phyloP scores from a whole-genome alignment of 208 protist genomes.

The Phytomonas francai region DNA sequence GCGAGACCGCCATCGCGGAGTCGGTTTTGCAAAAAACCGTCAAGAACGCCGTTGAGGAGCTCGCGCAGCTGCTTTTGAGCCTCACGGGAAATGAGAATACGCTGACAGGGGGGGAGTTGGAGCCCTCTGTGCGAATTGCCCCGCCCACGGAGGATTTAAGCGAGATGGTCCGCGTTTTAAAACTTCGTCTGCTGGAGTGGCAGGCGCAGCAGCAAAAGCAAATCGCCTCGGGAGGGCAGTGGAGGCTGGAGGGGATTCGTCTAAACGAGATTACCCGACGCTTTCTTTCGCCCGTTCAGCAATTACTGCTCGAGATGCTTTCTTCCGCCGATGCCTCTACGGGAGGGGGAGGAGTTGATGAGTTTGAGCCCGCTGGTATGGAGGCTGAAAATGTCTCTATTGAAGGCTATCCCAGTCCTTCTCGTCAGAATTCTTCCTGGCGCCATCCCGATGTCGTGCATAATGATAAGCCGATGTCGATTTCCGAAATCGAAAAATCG shows the following conservation, averaged over 20 bases:
- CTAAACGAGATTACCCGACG: constrained; percentile 35
- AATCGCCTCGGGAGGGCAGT: constrained; percentile 30
- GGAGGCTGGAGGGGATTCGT: constrained; percentile 28
- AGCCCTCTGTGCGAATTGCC: constrained; percentile 28
- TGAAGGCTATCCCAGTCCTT: too few species aligned
- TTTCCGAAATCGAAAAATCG: too few species aligned
- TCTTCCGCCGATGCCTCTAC: constrained; percentile 10
- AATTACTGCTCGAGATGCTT: constrained; percentile 32
- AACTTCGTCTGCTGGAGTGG: constrained; percentile 39
- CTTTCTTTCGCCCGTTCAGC: constrained; percentile 27
- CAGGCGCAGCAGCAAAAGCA: constrained; percentile 46
- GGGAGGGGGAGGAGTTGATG: background rate
- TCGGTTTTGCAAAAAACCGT: constrained; percentile 17
- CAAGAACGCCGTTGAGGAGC: constrained; percentile 36
- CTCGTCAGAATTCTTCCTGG: too few species aligned
- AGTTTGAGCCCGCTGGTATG: constrained; percentile 14
- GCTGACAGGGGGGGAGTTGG: constrained; percentile 13
- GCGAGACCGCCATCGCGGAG: constrained; percentile 24
- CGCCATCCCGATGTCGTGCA: too few species aligned
- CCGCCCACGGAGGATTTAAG: constrained; percentile 43
- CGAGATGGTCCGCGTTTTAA: constrained; percentile 61
- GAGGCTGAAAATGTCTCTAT: too few species aligned
- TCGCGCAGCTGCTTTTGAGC: constrained; percentile 56
- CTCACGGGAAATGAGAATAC: constrained; percentile 1
- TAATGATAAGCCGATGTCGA: too few species aligned